Evolutionary conservation across 2,329 filamentous ascomycete species (phyloP).

Genomic region (Penicillium sp.): DNA sequence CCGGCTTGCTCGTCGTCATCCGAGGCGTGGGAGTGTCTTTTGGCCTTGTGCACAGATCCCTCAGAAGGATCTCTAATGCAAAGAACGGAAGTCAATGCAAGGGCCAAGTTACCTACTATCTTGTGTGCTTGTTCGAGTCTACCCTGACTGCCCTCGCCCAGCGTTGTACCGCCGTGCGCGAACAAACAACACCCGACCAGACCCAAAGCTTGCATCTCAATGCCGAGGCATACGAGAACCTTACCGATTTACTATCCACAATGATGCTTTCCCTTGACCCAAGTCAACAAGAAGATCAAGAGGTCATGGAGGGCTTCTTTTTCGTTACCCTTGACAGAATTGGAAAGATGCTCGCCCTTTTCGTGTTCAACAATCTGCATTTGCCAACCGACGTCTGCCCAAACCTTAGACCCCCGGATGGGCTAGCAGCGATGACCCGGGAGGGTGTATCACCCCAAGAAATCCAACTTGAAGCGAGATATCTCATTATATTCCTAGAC

Average conservation of each 20-base stretch:
- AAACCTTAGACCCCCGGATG: constrained; percentile 32
- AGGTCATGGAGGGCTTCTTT: constrained; percentile 44
- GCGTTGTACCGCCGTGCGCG: constrained; percentile 20
- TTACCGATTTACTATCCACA: constrained; percentile 28
- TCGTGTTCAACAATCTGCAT: constrained; percentile 39
- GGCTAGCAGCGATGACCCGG: constrained; percentile 26
- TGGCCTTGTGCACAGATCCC: constrained; percentile 24
- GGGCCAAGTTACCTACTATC: constrained; percentile 33
- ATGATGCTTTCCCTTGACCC: constrained; percentile 34
- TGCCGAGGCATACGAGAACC: constrained; percentile 11
- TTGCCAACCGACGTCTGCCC: constrained; percentile 24
- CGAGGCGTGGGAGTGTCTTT: constrained; percentile 27
- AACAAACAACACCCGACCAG: background rate
- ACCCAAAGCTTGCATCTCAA: background rate
- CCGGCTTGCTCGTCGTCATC: constrained; percentile 19
- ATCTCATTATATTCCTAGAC: constrained; percentile 38
- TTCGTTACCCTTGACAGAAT: constrained; percentile 39
- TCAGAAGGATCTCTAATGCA: constrained; percentile 26
- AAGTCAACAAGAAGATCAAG: constrained; percentile 25
- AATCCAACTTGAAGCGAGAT: constrained; percentile 34
- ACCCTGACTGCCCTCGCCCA: constrained; percentile 27
- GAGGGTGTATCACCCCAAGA: constrained; percentile 24
- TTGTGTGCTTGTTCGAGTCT: constrained; percentile 35
- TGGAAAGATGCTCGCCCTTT: constrained; percentile 40
- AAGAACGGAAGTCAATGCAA: constrained; percentile 11